Evolutionary conservation across 768 basidiomycete species (phyloP), one percentile per base, ranked within the genome.

Genomic region (Lactarius akahatsu): DNA sequence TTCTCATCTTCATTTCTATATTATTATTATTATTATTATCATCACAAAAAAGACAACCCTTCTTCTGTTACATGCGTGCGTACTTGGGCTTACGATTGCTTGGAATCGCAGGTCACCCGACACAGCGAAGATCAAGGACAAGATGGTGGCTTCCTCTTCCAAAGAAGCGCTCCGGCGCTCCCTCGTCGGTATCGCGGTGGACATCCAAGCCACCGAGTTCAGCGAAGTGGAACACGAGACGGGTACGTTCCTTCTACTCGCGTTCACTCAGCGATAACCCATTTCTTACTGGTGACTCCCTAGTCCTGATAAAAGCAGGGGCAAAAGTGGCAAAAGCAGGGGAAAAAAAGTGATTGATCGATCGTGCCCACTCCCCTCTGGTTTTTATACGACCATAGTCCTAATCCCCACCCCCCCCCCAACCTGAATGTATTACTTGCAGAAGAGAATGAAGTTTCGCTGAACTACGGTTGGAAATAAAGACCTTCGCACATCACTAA

Each of bases 101-200:
- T 45, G 45, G 13, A 28, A 10, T n/a, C 34, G 30, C 73, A 98
- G 96, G 96, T 83, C 87, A 23, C 96, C 96, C 69, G 94, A 96
- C 73, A 78, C 76, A 52, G 88, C 94, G 50, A 91, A 85, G 79
- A 83, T 96, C 77, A 94, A 91, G 79, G 82, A 86, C 74, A 98
- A 96, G 88, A 98, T 98, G 95, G 72, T 97, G 71, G 90, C 85
- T 78, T 90, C 96, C 3, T 88, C 93, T 20, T 98, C 96, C 61
- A 89, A 86, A 74, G 91, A 94, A 32, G 88, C 88, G 5, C 78
- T 99, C 70, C 84, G 85, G 72, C 85, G 83, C 62, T 74, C 83
- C 38, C 83, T 98, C 34, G 85, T 84, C 30, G 96, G 95, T 62
- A 83, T 97, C 70, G 81, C 84, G 5, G 74, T 84, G 57, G 94